Percentiles rank a stretch among this genome's conserved stretches.
Evolutionary conservation across 129 eudicot genomes (phyloP).

Genomic region (Tanacetum coccineum): DNA sequence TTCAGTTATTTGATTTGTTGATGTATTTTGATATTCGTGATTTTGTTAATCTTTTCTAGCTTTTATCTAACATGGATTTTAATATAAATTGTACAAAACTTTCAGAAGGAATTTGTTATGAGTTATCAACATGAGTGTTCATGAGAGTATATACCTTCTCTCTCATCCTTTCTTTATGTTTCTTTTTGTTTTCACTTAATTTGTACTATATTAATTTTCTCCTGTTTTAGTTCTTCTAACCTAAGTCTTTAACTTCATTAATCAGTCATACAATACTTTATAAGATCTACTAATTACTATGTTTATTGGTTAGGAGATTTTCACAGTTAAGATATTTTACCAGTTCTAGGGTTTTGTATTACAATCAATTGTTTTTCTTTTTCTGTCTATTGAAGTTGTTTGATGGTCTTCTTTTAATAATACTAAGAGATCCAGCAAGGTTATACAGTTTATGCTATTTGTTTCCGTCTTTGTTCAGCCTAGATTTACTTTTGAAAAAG

Average conservation of each 20-base stretch:
- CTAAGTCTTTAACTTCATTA: neutral
- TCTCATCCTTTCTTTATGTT: constrained; percentile 31
- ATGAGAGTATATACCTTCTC: constrained; percentile 25
- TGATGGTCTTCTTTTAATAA: too few relatives aligned
- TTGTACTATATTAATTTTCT: constrained; percentile 9
- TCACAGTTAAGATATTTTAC: constrained; percentile 5
- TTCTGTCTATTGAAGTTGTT: too few relatives aligned
- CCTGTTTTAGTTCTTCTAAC: neutral
- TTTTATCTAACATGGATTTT: neutral
- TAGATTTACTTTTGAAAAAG: too few relatives aligned
- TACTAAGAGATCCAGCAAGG: too few relatives aligned
- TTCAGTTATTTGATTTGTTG: constrained; percentile 1
- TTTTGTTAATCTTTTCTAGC: constrained; percentile 24
- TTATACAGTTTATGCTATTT: too few relatives aligned
- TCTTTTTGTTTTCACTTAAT: constrained; percentile 23
- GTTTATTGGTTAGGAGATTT: neutral
- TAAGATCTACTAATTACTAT: constrained; percentile 4
- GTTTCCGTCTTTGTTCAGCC: too few relatives aligned
- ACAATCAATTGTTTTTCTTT: neutral
- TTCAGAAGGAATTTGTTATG: constrained; percentile 30
- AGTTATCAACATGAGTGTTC: constrained; percentile 27
- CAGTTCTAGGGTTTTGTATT: constrained; percentile 18
- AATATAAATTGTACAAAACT: constrained; percentile 24
- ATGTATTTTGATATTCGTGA: constrained; percentile 24
- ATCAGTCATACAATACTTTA: neutral